Evolutionary conservation across 2,329 filamentous ascomycete genomes (phyloP).

Genomic region (Didymella arachidicola): DNA sequence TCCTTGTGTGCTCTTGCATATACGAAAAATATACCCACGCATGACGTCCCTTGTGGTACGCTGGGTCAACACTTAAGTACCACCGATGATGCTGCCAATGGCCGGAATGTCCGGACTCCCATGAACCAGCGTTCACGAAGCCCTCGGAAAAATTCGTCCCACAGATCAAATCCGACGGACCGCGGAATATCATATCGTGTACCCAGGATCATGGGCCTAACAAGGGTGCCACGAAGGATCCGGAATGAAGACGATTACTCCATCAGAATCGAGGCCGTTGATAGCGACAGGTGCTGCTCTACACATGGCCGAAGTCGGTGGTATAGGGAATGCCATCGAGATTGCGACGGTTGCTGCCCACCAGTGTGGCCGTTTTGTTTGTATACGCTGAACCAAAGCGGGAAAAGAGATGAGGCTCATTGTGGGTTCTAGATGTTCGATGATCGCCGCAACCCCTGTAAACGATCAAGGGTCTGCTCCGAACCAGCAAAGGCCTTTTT

Average conservation of each 20-base stretch:
- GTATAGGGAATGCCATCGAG: conserved; percentile 17
- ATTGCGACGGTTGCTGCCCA: conserved; percentile 17
- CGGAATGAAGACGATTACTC: conserved; percentile 19
- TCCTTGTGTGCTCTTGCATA: conserved; percentile 8
- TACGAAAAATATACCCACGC: conserved; percentile 4
- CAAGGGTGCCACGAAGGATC: conserved; percentile 20
- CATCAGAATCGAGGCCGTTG: conserved; percentile 9
- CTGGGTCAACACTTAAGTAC: conserved; percentile 4
- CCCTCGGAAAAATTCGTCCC: conserved; percentile 9
- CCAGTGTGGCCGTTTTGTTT: conserved; percentile 5
- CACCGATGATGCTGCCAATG: conserved; percentile 10
- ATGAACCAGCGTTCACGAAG: conserved; percentile 13
- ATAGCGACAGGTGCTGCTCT: conserved; percentile 11
- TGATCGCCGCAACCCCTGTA: neutral
- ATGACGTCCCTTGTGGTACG: conserved; percentile 18
- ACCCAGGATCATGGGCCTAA: conserved; percentile 16
- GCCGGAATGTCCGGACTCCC: conserved; percentile 7
- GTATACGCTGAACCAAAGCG: neutral
- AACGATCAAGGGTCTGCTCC: neutral
- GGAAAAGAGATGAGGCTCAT: neutral
- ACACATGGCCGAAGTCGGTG: conserved; percentile 10
- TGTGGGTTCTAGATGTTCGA: neutral
- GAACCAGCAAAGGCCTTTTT: neutral
- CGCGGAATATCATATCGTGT: conserved; percentile 8
- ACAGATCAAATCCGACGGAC: neutral